Evolutionary conservation across 2,329 filamentous ascomycete genomes (phyloP), one percentile per base, ranked within the genome.

Genomic region (Diaporthe citrichinensis): DNA sequence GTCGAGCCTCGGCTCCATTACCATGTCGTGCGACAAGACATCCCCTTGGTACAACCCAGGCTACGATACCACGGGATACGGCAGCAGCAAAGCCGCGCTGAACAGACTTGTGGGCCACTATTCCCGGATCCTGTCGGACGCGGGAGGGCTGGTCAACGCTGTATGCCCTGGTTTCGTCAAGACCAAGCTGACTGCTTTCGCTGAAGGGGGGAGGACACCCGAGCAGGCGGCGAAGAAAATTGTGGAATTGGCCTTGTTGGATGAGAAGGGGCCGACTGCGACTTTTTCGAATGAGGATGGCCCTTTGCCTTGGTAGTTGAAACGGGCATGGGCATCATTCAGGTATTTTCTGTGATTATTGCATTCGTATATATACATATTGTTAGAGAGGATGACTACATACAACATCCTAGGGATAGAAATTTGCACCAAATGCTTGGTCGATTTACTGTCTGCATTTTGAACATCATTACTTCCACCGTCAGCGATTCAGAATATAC

Each of bases 1-100:
- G 0, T 84, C 82, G 28, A 71, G 77, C 4, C 81, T 85, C 78
- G 85, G 83, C 0, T 84, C 83, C 10, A 57, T 87, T 2, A 69
- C 75, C 82, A 39, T 61, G 34, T 15, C 58, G 0, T 76, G 78
- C 0, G 82, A 86, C 72, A 79, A 80, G 59, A 77, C 74, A 0
- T 82, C 77, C 0, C 34, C 72, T 1, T 82, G 73, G 14, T 84
- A 84, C 61, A 72, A 68, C n/a, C 55, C 20, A 17, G 15, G 20
- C 1, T 75, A 78, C 23, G 81, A 82, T 7, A 82, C 80, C 62
- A 83, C 81, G 46, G 79, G 80, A 1, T 87, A 88, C 72, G 79
- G 84, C 17, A 77, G 80, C 6, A 86, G 84, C 78, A 88, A 88
- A 76, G 84, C 85, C 1, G 86, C 85, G 0, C 34, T 87, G 14